Base-by-base conservation (phyloP, 768 basidiomycete species). In the Amanita jacksonii region DNA sequence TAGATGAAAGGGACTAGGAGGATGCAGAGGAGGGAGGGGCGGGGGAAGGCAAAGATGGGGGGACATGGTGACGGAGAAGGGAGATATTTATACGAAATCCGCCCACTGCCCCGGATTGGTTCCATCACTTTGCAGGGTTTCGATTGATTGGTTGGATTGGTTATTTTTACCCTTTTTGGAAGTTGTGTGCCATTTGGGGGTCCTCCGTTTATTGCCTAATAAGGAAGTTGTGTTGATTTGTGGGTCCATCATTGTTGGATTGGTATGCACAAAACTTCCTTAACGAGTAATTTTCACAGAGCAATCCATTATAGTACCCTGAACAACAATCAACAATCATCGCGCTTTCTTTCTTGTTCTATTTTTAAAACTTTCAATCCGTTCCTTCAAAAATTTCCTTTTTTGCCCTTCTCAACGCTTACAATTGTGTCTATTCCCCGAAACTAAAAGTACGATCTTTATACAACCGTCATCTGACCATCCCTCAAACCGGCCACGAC, bases 171-270 rank as follows among this genome's bases (percentile, higher is more conserved):
- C 37, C 13, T 8, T 15, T 45, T 45, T 37, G 27, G 43, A 37
- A 45, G 22, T 24, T 45, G 19, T 45, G 6, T 28, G 27, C 27
- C 12, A 12, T 6, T 28, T 28, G 27, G 6, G 27, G 27, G 15
- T 1, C 41, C 28, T 15, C 22, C 27, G 5, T 9, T 28, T 28
- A n/a, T 45, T 45, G 1, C 43, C 36, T 4, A 4, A 20, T 15
- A 28, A 15, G 36, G 44, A 23, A 45, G 24, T n/a, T 38, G 35
- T 38, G 28, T 30, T 12, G 12, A 3, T 10, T 38, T 45, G 37
- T 45, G n/a, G 44, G 44, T 45, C 37, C 44, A 28, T 43, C 15
- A 36, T 35, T 36, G 16, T 43, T 25, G 33, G 43, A 43, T 36
- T 43, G 33, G 34, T 36, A 16, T 9, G 0, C 9, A 4, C 3